These are phyloP conservation scores for Tetrahymena malaccensis DNA, from an alignment of 73 alveolate genomes.

Conservation along the genomic window DNA sequence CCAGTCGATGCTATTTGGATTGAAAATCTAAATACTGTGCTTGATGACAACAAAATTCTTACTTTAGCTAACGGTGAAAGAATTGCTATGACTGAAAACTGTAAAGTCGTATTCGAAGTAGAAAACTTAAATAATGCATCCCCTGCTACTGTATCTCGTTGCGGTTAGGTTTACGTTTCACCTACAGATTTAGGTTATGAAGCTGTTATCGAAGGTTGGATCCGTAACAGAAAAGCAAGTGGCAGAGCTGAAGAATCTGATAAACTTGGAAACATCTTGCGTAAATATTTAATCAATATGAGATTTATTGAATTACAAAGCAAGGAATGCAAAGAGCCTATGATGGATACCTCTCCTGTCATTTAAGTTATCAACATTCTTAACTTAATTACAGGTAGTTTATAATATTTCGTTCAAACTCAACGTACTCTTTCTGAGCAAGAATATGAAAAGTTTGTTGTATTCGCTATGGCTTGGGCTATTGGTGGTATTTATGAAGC, in stretches of 20 bases:
- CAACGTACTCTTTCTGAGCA: conserved; percentile 68
- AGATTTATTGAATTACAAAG: conserved; percentile 15
- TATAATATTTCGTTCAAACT: conserved; percentile 60
- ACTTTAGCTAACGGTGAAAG: conserved; percentile 99
- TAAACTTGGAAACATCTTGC: conserved; percentile 12
- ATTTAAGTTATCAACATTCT: conserved; percentile 58
- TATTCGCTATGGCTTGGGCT: conserved; percentile 93
- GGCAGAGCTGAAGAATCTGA: conserved; percentile 69
- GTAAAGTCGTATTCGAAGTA: conserved; percentile 98
- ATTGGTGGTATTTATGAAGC: conserved; percentile 98
- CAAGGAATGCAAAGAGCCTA: conserved; percentile 53
- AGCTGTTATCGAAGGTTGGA: conserved; percentile 97
- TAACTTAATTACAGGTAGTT: conserved; percentile 58
- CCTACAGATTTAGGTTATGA: conserved; percentile 98
- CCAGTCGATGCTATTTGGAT: conserved; percentile 99
- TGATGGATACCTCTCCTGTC: conserved; percentile 66
- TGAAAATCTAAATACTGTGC: conserved; percentile 99
- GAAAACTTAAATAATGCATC: conserved; percentile 99
- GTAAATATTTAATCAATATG: conserved; percentile 17
- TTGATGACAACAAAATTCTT: conserved; percentile 99
- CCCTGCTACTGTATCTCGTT: conserved; percentile 99
- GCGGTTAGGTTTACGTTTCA: conserved; percentile 98
- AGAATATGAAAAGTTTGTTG: conserved; percentile 77
- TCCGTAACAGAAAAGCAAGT: conserved; percentile 78
- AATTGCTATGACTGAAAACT: conserved; percentile 99